Evolutionary conservation across 176 grass and related monocot genomes (phyloP).

Genomic region (Tillandsia leiboldiana): DNA sequence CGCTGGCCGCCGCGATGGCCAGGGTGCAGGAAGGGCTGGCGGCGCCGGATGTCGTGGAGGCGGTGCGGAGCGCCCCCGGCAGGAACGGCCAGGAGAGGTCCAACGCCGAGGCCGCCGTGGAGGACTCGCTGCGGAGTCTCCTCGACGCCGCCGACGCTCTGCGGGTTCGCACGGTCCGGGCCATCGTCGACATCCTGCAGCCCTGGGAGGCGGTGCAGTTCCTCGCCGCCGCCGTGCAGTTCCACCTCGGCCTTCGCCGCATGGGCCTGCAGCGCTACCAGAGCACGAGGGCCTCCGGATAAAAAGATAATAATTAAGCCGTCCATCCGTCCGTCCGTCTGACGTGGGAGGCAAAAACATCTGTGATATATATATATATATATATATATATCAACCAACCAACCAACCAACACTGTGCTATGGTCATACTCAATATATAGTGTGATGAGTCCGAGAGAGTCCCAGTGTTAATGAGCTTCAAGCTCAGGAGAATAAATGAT

Average conservation of each 20-base stretch:
- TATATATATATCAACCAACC: no score
- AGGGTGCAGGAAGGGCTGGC: slow-evolving; percentile 6
- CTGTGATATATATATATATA: no score
- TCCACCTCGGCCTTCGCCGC: slow-evolving; percentile 10
- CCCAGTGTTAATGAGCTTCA: no score
- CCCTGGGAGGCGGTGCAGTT: slow-evolving; percentile 23
- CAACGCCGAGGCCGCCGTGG: slow-evolving; percentile 2
- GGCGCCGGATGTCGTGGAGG: not conserved
- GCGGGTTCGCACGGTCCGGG: not conserved
- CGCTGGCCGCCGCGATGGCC: slow-evolving; percentile 3
- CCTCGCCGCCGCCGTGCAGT: not conserved
- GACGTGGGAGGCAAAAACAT: no score
- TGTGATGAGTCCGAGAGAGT: no score
- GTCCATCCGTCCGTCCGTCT: no score
- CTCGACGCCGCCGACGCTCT: slow-evolving; percentile 13
- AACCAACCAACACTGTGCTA: no score
- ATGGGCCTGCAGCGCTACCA: slow-evolving; percentile 1
- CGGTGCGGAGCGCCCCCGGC: not conserved
- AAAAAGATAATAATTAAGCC: no score
- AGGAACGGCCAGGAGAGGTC: slow-evolving; percentile 12
- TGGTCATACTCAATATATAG: no score
- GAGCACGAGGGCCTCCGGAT: no score
- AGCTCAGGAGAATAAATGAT: no score
- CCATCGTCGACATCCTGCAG: slow-evolving; percentile 10
- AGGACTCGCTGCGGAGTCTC: slow-evolving; percentile 6